A percentile compares a stretch with the other conserved stretches of the same genome.
Conservation (phyloP, 257 asterid genomes). For the Primulina tabacum region DNA sequence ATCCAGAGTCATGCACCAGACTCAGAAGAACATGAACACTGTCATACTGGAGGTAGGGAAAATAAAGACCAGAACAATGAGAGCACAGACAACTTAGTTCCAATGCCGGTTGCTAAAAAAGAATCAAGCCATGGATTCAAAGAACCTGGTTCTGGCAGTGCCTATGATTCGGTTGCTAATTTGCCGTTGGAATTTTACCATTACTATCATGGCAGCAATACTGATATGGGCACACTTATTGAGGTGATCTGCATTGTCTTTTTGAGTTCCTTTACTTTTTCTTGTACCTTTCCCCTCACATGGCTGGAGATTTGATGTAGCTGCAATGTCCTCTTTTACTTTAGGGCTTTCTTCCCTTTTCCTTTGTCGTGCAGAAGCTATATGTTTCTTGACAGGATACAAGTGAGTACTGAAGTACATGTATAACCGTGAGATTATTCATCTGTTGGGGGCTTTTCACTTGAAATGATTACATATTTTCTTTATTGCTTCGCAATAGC, state of each 20-base stretch:
- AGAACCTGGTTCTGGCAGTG: constrained; percentile 41
- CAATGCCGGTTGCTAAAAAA: constrained; percentile 25
- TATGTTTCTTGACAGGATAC: neutral
- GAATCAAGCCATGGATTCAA: constrained; percentile 36
- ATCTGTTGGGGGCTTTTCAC: neutral
- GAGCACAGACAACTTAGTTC: constrained; percentile 25
- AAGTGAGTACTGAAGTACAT: neutral
- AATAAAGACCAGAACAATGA: constrained; percentile 36
- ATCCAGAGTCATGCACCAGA: constrained; percentile 33
- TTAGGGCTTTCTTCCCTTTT: constrained; percentile 2
- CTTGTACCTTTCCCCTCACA: constrained; percentile 12
- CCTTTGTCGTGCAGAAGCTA: neutral
- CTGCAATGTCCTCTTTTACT: constrained; percentile 4
- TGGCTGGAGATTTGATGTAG: constrained; percentile 10
- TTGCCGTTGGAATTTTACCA: constrained; percentile 93
- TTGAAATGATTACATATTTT: constrained; percentile 12
- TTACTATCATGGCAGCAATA: constrained; percentile 88
- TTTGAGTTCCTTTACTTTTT: constrained; percentile 14
- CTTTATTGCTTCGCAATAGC: constrained; percentile 10
- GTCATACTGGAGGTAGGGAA: constrained; percentile 21
- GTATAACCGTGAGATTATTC: neutral
- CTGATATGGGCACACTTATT: constrained; percentile 92
- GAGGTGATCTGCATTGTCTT: constrained; percentile 49
- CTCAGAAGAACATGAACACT: constrained; percentile 29
- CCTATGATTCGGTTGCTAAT: constrained; percentile 52